phyloP scores from a whole-genome alignment of 768 basidiomycete species.

The Boletus rex-veris region DNA sequence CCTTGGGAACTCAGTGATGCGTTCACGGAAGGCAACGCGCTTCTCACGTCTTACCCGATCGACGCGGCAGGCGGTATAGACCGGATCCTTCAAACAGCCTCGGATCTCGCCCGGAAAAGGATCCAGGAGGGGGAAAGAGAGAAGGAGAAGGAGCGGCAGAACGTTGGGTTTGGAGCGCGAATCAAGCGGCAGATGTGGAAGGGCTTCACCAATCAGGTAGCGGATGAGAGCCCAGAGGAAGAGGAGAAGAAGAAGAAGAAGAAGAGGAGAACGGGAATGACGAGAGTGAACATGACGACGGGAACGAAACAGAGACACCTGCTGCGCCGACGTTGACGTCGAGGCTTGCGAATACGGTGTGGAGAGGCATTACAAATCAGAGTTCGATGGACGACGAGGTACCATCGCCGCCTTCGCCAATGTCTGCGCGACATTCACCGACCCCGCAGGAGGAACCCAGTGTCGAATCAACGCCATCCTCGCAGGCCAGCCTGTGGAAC shows the following conservation, averaged over 20 bases:
- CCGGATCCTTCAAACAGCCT: conserved; percentile 62
- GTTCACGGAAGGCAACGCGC: conserved; percentile 60
- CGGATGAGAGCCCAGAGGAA: conserved; percentile 31
- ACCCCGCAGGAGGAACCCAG: conserved; percentile 16
- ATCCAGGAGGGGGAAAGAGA: conserved; percentile 33
- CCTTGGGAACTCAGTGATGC: conserved; percentile 57
- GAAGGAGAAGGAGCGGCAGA: conserved; percentile 31
- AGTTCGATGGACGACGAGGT: conserved; percentile 64
- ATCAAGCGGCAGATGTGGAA: conserved; percentile 64
- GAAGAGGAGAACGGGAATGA: conserved; percentile 31
- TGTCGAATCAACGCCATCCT: conserved; percentile 18
- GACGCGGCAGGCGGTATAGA: conserved; percentile 68
- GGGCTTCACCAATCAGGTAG: conserved; percentile 55
- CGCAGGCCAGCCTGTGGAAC: conserved; percentile 50
- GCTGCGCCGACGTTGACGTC: conserved; percentile 42
- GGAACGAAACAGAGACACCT: conserved; percentile 45
- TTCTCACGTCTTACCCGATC: conserved; percentile 65
- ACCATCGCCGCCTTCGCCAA: conserved; percentile 39
- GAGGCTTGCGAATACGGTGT: conserved; percentile 60
- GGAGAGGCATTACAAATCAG: conserved; percentile 76
- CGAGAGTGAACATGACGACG: conserved; percentile 34
- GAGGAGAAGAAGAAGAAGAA: conserved; percentile 37
- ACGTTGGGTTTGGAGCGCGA: conserved; percentile 50
- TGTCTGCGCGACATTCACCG: conserved; percentile 28
- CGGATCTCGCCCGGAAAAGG: conserved; percentile 55